Evolutionary conservation across 768 basidiomycete species (phyloP).

Genomic region (Nidula microcarpa): DNA sequence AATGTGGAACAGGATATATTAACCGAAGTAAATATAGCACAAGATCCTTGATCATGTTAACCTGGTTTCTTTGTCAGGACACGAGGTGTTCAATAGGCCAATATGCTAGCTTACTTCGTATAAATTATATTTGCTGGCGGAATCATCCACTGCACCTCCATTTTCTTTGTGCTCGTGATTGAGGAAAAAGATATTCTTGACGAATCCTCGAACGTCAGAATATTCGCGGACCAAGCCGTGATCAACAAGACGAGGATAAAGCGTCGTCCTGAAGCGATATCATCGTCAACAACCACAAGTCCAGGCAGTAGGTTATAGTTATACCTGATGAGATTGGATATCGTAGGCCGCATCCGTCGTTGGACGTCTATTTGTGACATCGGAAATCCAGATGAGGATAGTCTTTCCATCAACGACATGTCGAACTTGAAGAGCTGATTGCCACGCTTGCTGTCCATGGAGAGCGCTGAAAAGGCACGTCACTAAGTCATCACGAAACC

Average conservation of each 20-base stretch:
- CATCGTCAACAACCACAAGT: neutral
- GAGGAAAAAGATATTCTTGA: constrained; percentile 65
- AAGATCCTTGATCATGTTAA: constrained; percentile 40
- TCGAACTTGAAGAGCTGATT: constrained; percentile 59
- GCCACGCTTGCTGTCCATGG: constrained; percentile 63
- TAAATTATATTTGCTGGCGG: constrained; percentile 59
- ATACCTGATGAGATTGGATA: constrained; percentile 60
- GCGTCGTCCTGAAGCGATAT: constrained; percentile 36
- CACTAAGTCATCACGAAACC: neutral
- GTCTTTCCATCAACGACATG: constrained; percentile 73
- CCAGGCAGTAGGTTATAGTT: constrained; percentile 1
- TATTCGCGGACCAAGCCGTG: constrained; percentile 48
- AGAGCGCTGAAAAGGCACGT: constrained; percentile 44
- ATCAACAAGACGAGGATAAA: constrained; percentile 62
- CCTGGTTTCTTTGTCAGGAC: constrained; percentile 17
- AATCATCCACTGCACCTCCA: constrained; percentile 54
- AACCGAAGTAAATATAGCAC: constrained; percentile 40
- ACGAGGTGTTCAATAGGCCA: neutral
- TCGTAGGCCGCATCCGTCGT: constrained; percentile 70
- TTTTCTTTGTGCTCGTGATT: constrained; percentile 61
- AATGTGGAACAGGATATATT: neutral
- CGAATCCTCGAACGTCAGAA: constrained; percentile 57
- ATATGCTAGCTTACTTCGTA: constrained; percentile 37
- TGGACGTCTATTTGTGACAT: constrained; percentile 76
- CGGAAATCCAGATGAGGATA: constrained; percentile 48